A percentile compares a stretch with the other conserved stretches of the same genome.
These are phyloP conservation scores for Isoetes taiwanensis DNA, from an alignment of 75 land plant species.

Conservation along the genomic window DNA sequence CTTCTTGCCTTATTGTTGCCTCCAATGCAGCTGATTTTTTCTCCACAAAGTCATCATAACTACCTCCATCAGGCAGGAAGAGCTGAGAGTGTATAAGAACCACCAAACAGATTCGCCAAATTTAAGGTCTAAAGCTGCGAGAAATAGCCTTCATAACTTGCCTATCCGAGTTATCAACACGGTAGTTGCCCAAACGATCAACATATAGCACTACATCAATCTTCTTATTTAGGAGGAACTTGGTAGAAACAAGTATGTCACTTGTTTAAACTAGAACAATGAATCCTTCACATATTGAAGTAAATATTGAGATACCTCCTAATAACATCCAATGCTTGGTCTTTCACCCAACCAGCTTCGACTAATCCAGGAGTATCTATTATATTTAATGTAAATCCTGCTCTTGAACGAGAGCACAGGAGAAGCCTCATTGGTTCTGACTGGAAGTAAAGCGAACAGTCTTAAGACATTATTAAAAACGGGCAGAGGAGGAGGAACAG, in stretches of 20 bases:
- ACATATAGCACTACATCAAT: conserved; percentile 92
- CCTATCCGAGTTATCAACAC: conserved; percentile 80
- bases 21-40: conserved; percentile 61
- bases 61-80: conserved; percentile 80
- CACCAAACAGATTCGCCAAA: conserved; percentile 58
- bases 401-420: conserved; percentile 63
- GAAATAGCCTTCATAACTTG: conserved; percentile 72
- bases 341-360: conserved; percentile 86
- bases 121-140: conserved; percentile 69
- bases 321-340: conserved; percentile 66
- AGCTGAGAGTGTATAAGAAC: conserved; percentile 95
- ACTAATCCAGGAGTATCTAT: conserved; percentile 90
- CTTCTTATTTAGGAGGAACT: conserved; percentile 84
- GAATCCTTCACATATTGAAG: too few species aligned
- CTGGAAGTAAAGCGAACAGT: too few species aligned
- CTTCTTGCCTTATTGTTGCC: conserved; percentile 38
- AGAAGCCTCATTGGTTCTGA: conserved; percentile 69
- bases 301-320: conserved; percentile 79
- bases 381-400: conserved; percentile 85
- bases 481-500: too few species aligned
- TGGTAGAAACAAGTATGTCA: too few species aligned
- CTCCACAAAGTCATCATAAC: conserved; percentile 49
- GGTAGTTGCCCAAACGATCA: conserved; percentile 86
- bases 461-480: too few species aligned
- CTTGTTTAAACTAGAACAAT: too few species aligned